phyloP scores from a whole-genome alignment of 768 basidiomycete genomes.

The Auricularia cornea region DNA sequence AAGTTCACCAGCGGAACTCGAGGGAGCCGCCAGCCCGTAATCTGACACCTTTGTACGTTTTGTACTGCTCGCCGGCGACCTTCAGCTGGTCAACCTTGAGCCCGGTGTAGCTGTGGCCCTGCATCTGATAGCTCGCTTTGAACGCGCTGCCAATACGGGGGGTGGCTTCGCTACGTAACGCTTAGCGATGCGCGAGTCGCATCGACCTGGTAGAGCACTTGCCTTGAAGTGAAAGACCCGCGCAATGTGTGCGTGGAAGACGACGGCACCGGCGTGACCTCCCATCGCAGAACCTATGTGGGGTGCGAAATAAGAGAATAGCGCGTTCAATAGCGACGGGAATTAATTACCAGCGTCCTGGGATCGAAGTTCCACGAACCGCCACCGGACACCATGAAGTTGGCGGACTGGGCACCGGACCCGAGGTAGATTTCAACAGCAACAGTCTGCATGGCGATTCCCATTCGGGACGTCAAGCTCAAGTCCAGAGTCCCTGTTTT shows the following conservation, averaged over 20 bases:
- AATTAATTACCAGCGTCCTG: slow-evolving; percentile 40
- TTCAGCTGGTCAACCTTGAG: slow-evolving; percentile 82
- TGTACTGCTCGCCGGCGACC: slow-evolving; percentile 71
- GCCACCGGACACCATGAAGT: slow-evolving; percentile 53
- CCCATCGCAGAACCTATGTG: slow-evolving; percentile 68
- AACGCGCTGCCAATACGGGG: slow-evolving; percentile 69
- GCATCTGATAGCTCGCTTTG: slow-evolving; percentile 62
- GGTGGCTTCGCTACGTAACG: slow-evolving; percentile 26
- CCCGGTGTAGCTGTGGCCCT: slow-evolving; percentile 64
- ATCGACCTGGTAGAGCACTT: slow-evolving; percentile 1
- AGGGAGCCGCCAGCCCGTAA: slow-evolving; percentile 56
- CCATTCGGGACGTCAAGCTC: slow-evolving; percentile 53
- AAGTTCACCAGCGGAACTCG: slow-evolving; percentile 45
- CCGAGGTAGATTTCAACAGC: slow-evolving; percentile 70
- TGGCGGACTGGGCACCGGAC: slow-evolving; percentile 60
- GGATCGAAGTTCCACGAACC: slow-evolving; percentile 80
- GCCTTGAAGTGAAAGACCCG: slow-evolving; percentile 70
- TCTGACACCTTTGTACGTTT: slow-evolving; percentile 87
- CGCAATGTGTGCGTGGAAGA: slow-evolving; percentile 63
- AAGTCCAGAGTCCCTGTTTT: slow-evolving; percentile 49
- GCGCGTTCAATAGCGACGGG: slow-evolving; percentile 1
- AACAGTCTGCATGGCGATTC: slow-evolving; percentile 61
- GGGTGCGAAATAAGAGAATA: not conserved
- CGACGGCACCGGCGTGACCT: slow-evolving; percentile 56
- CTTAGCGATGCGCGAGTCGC: not conserved